Evolutionary conservation across 2,329 filamentous ascomycete species (phyloP), one percentile per base, ranked within the genome.

Genomic region (Fusarium sp.): DNA sequence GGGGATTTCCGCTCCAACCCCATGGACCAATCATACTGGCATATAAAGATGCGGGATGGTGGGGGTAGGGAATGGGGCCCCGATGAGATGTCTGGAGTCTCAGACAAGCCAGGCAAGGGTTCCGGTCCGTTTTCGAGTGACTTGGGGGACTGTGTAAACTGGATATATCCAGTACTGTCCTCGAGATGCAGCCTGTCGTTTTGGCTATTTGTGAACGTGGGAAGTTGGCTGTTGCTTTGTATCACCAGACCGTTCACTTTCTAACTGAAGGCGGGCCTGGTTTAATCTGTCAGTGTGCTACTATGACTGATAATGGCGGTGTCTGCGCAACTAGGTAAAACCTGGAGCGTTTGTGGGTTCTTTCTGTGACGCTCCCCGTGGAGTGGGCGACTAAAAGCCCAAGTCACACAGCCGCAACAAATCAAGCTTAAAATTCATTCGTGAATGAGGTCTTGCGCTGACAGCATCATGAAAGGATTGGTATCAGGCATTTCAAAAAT

Each of bases 111-210:
- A 66, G 67, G 62, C 70, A 69, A 65, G 67, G 70, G 56, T 76
- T 76, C 73, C 76, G 76, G 73, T 75, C 72, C 66, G 72, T 77
- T 74, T 75, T 76, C 74, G 76, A 75, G 69, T 69, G 68, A 75
- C 73, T 60, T 73, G 55, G 30, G 28, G 45, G 42, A 76, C 75
- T 73, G 73, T 77, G 75, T 65, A 71, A 75, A 44, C 47, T 56
- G 20, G 15, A 46, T 10, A 26, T 30, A 43, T 24, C n/a, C 36
- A 50, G 52, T 44, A 73, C 70, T 68, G 71, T 56, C 53, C 61
- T 43, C 48, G n/a, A 44, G 17, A 42, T 57, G 47, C 15, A 55
- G 30, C 23, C 23, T 60, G 32, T 54, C 43, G 56, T 68, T 51
- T 59, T 67, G 40, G 56, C 30, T 52, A 47, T 66, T 53, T 46